Percentiles rank a stretch among this genome's conserved stretches.
Conservation (phyloP, 169 alveolate species). For the Theileria orientalis region DNA sequence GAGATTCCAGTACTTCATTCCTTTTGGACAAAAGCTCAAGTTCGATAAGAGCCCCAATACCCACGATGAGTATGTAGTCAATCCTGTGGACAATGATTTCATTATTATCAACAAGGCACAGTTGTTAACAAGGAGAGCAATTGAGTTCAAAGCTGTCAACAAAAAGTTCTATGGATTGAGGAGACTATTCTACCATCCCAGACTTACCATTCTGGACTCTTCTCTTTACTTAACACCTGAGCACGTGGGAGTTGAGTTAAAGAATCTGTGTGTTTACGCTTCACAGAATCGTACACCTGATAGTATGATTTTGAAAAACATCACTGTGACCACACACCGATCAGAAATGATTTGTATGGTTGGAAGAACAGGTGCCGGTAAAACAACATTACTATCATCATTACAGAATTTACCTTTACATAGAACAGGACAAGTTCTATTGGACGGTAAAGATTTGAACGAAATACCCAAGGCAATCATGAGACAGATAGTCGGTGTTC, state of each 20-base stretch:
- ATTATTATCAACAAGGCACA: not conserved
- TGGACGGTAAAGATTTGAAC: too few relatives aligned
- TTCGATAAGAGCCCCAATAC: slow-evolving; percentile 7
- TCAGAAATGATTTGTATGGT: slow-evolving; percentile 41
- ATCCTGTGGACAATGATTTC: not conserved
- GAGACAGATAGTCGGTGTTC: slow-evolving; percentile 39
- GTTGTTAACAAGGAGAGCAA: not conserved
- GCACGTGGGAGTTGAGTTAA: slow-evolving; percentile 10
- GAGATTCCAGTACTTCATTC: slow-evolving; percentile 11
- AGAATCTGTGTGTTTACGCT: slow-evolving; percentile 2
- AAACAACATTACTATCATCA: slow-evolving; percentile 35
- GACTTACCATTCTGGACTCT: not conserved
- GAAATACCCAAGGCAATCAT: slow-evolving; percentile 30
- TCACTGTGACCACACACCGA: slow-evolving; percentile 14
- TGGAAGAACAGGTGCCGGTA: slow-evolving; percentile 66
- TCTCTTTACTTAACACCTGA: not conserved
- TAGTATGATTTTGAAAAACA: not conserved
- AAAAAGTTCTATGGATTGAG: not conserved
- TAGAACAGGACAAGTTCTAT: slow-evolving; percentile 18
- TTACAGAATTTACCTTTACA: slow-evolving; percentile 13
- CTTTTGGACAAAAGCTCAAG: slow-evolving; percentile 4
- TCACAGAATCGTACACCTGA: too few relatives aligned
- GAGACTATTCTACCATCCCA: not conserved
- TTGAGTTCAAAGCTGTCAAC: not conserved
- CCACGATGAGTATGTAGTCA: too few relatives aligned